Percentiles rank a stretch among this genome's conserved stretches.
These are phyloP conservation scores for Teratosphaeria gauchensis DNA, from an alignment of 2,329 filamentous ascomycete genomes.

Conservation along the genomic window DNA sequence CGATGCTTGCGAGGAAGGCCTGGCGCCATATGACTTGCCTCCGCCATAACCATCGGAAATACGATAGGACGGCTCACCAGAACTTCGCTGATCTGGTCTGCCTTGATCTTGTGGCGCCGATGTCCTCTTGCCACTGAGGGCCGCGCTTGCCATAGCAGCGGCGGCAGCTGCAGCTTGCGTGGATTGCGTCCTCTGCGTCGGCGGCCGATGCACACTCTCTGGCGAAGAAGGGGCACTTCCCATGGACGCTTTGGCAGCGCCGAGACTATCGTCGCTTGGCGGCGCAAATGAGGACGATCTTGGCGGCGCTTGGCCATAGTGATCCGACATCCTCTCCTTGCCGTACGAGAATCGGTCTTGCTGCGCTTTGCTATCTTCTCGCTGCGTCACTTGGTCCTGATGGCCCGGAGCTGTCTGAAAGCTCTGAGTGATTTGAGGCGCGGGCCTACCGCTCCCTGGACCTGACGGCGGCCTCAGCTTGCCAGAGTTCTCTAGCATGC, in stretches of 20 bases:
- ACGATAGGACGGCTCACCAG: constrained; percentile 13
- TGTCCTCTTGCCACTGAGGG: constrained; percentile 31
- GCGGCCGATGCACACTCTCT: constrained; percentile 38
- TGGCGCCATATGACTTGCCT: constrained; percentile 11
- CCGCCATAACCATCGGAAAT: constrained; percentile 27
- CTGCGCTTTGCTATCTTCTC: constrained; percentile 8
- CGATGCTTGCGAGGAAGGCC: constrained; percentile 21
- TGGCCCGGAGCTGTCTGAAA: constrained; percentile 24
- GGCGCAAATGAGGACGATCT: constrained; percentile 32
- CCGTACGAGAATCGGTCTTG: constrained; percentile 40
- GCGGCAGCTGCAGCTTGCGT: constrained; percentile 39
- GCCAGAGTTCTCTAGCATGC: constrained; percentile 19
- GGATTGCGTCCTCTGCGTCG: constrained; percentile 41
- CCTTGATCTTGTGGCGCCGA: constrained; percentile 26
- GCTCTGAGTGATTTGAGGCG: constrained; percentile 31
- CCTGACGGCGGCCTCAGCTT: constrained; percentile 48
- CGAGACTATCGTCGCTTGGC: constrained; percentile 32
- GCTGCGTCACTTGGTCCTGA: constrained; percentile 27
- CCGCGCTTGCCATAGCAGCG: constrained; percentile 33
- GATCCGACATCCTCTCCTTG: constrained; percentile 32
- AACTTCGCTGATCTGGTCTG: constrained; percentile 3
- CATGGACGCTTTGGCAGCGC: constrained; percentile 41
- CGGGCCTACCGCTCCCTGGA: constrained; percentile 30
- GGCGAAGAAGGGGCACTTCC: constrained; percentile 33
- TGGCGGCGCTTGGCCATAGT: constrained; percentile 26